A percentile compares a stretch with the other conserved stretches of the same genome.
Conservation (phyloP, 129 eudicot species). For the Chrysanthemum makinoi region DNA sequence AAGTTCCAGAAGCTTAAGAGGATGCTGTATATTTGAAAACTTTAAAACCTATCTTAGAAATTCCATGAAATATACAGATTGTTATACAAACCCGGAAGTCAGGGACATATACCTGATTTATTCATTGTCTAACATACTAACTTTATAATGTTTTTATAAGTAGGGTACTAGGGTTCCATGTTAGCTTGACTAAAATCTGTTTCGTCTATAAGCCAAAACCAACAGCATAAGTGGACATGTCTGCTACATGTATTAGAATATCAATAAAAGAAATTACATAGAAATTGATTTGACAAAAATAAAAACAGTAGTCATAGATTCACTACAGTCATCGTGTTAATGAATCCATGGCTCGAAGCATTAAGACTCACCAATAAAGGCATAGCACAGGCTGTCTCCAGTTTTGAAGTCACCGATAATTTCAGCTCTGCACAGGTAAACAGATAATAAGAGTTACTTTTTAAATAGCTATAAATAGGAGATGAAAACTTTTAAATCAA, state of each 20-base stretch:
- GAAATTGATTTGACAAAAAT: not conserved
- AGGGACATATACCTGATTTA: not conserved
- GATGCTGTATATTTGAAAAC: not conserved
- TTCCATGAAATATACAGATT: not conserved
- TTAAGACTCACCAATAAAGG: slow-evolving; percentile 74
- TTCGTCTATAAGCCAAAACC: not conserved
- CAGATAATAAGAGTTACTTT: slow-evolving; percentile 26
- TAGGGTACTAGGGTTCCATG: not conserved
- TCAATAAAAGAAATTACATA: not conserved
- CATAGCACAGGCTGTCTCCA: slow-evolving; percentile 95
- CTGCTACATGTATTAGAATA: not conserved
- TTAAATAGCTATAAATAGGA: not conserved
- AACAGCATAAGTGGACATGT: not conserved
- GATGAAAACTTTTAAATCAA: slow-evolving; percentile 1
- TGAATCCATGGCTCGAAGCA: not conserved
- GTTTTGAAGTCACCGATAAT: slow-evolving; percentile 91
- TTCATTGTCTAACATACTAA: not conserved
- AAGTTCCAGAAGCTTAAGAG: too few relatives aligned
- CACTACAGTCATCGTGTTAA: not conserved
- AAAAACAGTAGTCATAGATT: not conserved
- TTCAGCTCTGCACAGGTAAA: slow-evolving; percentile 66
- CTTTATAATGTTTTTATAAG: not conserved
- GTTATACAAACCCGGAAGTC: not conserved
- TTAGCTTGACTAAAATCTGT: not conserved
- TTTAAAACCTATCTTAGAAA: not conserved